Base-by-base conservation (phyloP, 495 filamentous ascomycete genomes). In the Lasiosphaeria ovina region DNA sequence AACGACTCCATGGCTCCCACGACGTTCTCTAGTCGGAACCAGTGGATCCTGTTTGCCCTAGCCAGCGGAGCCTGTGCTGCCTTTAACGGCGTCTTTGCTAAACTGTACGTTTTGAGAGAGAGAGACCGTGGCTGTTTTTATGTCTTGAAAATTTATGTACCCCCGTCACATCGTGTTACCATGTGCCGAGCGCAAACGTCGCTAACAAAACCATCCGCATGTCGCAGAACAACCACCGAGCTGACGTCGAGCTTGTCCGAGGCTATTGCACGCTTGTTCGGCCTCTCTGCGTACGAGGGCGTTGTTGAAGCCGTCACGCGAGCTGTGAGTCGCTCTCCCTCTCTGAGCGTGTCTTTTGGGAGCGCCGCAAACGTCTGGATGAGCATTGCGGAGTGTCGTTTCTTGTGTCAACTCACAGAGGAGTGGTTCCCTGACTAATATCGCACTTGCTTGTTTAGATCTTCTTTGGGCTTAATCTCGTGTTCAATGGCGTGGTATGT, bases 21-120 rank as follows among this genome's bases (percentile, higher is more conserved):
- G 52, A 64, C 73, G 9, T 79, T 73, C 73, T 48, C 67, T 11
- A 44, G 62, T 11, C 67, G 74, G 58, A 80, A 78, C 17, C 77
- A 80, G 55, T 98, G 94, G 94, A 81, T 97, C 59, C 70, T 91
- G 56, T 83, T 93, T 51, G 92, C 94, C 33, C 65, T 95, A 40
- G 85, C 90, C 44, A 94, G 89, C 72, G 94, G 94, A 40, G 86
- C 88, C 8, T 97, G 92, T 72, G 94, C 94, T 12, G 91, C 92
- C 40, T 85, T 94, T 65, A 98, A 98, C 67, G 93, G 94, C 35
- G 88, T 96, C 32, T 98, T 98, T 76, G 94, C 94, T 0, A 98
- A 97, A 73, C 77, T 98, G 91, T 95, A 81, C 67, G 83, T 77
- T 11, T 42, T 8, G 14, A 42, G 14, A 9, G 38, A 40, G 8